Evolutionary conservation across 306 rosid genomes (phyloP).

Genomic region (Rosa multiflora): DNA sequence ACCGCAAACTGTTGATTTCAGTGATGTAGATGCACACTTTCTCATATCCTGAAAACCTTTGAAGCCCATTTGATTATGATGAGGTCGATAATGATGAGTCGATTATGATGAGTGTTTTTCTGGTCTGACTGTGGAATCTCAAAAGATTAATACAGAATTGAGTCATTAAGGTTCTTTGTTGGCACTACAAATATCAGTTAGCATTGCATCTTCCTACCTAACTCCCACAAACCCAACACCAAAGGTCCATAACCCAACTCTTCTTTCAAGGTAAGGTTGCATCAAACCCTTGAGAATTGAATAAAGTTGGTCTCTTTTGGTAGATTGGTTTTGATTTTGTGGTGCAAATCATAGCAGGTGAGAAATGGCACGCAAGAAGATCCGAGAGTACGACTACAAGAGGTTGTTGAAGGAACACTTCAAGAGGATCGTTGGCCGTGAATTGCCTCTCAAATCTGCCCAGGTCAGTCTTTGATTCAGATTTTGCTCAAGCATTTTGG

Average conservation of each 20-base stretch:
- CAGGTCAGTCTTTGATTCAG: conserved; percentile 46
- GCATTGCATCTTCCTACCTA: conserved; percentile 1
- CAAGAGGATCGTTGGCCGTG: conserved; percentile 78
- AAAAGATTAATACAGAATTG: too few species aligned
- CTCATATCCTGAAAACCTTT: too few species aligned
- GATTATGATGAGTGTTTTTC: too few species aligned
- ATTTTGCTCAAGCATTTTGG: conserved; percentile 4
- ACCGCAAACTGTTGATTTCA: too few species aligned
- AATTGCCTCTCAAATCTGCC: conserved; percentile 78
- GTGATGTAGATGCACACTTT: too few species aligned
- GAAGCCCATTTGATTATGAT: too few species aligned
- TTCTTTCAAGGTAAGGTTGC: conserved; percentile 40
- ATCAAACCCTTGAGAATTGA: neutral
- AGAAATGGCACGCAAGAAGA: conserved; percentile 98
- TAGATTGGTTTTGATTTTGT: conserved; percentile 7
- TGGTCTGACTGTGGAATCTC: too few species aligned
- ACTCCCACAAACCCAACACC: conserved; percentile 4
- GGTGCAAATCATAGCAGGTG: neutral
- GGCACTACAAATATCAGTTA: too few species aligned
- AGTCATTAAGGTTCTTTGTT: too few species aligned
- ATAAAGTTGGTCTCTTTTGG: neutral
- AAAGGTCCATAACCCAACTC: neutral
- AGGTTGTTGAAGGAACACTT: conserved; percentile 95
- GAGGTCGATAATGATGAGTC: too few species aligned
- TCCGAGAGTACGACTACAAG: conserved; percentile 98